A percentile compares a stretch with the other conserved stretches of the same genome.
Evolutionary conservation across 2,329 filamentous ascomycete genomes (phyloP).

Genomic region (Alternaria alternata): DNA sequence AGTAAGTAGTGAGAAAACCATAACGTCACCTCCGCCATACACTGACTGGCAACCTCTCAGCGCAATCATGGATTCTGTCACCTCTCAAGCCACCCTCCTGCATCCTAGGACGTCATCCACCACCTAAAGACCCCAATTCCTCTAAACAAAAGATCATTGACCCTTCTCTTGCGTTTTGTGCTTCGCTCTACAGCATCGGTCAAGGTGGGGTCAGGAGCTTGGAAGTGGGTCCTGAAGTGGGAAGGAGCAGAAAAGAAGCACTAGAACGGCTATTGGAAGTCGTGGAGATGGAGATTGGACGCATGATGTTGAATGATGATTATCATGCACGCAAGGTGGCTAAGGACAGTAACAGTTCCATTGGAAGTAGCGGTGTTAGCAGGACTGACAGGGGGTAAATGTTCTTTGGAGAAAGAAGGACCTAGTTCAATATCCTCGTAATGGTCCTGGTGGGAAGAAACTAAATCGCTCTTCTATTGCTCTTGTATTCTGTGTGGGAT

Average conservation of each 20-base stretch:
- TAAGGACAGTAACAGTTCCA: not conserved
- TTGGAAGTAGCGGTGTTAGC: not conserved
- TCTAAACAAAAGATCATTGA: not conserved
- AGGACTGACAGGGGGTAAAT: not conserved
- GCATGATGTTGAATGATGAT: conserved; percentile 14
- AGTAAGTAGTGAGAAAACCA: conserved; percentile 10
- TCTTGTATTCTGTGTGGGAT: not conserved
- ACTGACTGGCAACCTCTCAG: conserved; percentile 1
- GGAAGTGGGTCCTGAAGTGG: conserved; percentile 27
- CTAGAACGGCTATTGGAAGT: conserved; percentile 21
- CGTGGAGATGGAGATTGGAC: conserved; percentile 20
- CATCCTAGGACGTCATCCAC: conserved; percentile 25
- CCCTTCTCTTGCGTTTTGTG: conserved; percentile 16
- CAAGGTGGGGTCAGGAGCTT: conserved; percentile 19
- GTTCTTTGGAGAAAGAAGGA: not conserved
- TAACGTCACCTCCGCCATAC: not conserved
- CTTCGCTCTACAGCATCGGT: conserved; percentile 24
- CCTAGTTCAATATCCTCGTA: not conserved
- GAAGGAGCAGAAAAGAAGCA: conserved; percentile 20
- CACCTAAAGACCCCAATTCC: not conserved
- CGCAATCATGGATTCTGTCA: conserved; percentile 19
- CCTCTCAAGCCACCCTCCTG: conserved; percentile 19
- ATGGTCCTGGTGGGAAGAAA: not conserved
- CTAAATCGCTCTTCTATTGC: too few species aligned
- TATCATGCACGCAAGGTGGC: not conserved